Evolutionary conservation across 2,329 filamentous ascomycete genomes (phyloP), one percentile per base, ranked within the genome.

Genomic region (Arthrobotrys iridis): DNA sequence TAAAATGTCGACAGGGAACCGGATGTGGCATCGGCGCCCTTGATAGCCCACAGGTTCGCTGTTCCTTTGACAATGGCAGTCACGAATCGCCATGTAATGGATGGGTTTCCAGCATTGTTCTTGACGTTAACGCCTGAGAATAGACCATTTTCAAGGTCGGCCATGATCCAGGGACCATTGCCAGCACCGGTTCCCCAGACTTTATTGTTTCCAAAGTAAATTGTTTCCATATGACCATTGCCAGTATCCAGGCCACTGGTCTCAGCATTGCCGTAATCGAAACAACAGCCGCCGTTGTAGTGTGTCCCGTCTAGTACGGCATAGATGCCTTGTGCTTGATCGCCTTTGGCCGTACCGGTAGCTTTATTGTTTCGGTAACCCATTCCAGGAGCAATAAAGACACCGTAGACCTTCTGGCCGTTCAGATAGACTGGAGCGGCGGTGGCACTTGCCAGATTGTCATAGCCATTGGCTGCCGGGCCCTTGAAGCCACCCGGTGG

Each of bases 211-310:
- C 89, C 88, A 78, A 84, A 90, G 84, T 90, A 90, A 70, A 90
- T 87, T 64, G 88, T 87, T 79, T 91, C 89, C 88, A 91, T 91
- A 78, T 90, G 88, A 13, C 87, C 88, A 62, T 86, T 85, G 1
- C 88, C 89, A 0, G 87, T 86, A 71, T 88, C 86, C 1, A 1
- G 75, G 70, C 79, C 85, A 80, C 77, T 87, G 1, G 82, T 84
- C 81, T 88, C 87, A 48, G 86, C 86, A 52, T 88, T 88, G 50
- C 86, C 86, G 57, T 87, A 88, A 80, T 88, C 86, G 77, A 87
- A 87, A 77, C 84, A 89, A 82, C 87, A 88, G 4, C 74, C 83
- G 20, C 80, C 82, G 77, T 88, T 88, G 83, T 85, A 88, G 78
- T 88, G 87, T 0, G 85, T 87, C 0, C 87, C 87, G 77, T 89